Conservation (phyloP, 2,329 filamentous ascomycete genomes). For the Ceratocystis lukuohia region DNA sequence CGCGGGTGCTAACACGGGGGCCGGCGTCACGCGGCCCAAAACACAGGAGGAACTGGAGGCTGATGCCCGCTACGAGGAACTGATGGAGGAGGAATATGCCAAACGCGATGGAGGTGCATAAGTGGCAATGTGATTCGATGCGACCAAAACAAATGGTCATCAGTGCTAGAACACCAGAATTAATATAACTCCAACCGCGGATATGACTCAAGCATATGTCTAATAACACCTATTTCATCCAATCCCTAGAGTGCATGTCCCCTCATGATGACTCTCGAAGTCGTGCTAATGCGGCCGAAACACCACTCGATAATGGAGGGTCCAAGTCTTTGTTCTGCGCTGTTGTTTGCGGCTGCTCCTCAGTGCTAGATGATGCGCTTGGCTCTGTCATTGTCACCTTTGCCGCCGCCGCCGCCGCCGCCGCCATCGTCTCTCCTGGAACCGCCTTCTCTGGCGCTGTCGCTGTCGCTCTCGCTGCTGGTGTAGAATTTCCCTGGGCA, state of each 20-base stretch:
- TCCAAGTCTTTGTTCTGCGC: conserved; percentile 23
- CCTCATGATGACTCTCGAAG: conserved; percentile 31
- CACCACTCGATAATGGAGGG: conserved; percentile 38
- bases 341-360: conserved; percentile 26
- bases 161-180: not conserved
- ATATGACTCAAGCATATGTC: not conserved
- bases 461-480: not conserved
- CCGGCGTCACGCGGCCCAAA: conserved; percentile 25
- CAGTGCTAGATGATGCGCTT: not conserved
- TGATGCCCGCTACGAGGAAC: conserved; percentile 37
- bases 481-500: not conserved
- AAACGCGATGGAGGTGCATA: conserved; percentile 40
- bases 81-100: conserved; percentile 43
- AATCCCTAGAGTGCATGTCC: not conserved
- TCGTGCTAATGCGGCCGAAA: conserved; percentile 48
- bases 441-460: not conserved
- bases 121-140: not conserved
- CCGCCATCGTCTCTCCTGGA: not conserved
- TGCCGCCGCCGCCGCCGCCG: not conserved
- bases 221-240: not conserved
- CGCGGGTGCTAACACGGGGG: not conserved
- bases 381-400: not conserved
- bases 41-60: conserved; percentile 38
- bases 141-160: too few relatives aligned
- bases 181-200: not conserved